Conservation (phyloP, 352 stramenopile species). For the Blastocystis sp. region DNA sequence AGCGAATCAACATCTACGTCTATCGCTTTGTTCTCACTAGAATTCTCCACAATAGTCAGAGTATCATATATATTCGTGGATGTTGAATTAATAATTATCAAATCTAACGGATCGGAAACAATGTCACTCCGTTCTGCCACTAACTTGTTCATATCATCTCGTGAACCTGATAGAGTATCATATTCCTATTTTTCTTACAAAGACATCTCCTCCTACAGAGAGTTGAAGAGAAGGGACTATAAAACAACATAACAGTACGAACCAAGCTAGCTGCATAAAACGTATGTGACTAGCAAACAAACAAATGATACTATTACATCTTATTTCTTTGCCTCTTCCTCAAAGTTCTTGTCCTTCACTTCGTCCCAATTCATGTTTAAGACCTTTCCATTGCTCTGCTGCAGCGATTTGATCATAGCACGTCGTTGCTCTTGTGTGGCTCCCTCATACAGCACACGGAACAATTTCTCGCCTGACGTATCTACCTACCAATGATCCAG, state of each 20-base stretch:
- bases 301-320: background rate
- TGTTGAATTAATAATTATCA: background rate
- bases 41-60: background rate
- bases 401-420: slow-evolving; percentile 58
- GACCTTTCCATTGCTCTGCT: slow-evolving; percentile 54
- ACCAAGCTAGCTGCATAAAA: too few species aligned
- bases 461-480: slow-evolving; percentile 42
- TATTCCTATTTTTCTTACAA: too few species aligned
- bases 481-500: slow-evolving; percentile 14
- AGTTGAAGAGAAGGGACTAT: too few species aligned
- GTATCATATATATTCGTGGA: background rate
- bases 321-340: slow-evolving; percentile 50
- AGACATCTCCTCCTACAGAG: too few species aligned
- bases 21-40: background rate
- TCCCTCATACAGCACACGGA: slow-evolving; percentile 53
- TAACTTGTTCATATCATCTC: too few species aligned
- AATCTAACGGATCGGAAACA: background rate
- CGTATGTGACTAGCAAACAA: too few species aligned
- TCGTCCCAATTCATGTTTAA: slow-evolving; percentile 61
- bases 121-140: too few species aligned
- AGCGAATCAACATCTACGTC: background rate
- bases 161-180: too few species aligned
- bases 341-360: slow-evolving; percentile 61
- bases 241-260: too few species aligned
- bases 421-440: slow-evolving; percentile 13